phyloP scores from a whole-genome alignment of 208 protist species.

The Strigomonas galati region DNA sequence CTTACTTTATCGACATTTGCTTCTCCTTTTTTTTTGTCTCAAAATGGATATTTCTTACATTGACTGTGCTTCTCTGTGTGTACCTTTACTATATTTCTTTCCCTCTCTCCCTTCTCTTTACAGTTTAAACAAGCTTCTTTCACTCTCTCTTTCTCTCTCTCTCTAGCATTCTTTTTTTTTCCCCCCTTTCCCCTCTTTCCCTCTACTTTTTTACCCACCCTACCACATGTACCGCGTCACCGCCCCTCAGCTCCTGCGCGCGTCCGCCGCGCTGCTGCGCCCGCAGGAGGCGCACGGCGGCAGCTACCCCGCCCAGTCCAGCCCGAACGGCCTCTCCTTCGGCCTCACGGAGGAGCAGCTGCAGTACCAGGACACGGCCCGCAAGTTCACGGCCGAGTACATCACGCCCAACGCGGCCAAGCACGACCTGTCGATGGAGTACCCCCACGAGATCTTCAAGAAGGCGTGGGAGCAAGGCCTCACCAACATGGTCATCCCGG shows the following conservation, averaged over 20 bases:
- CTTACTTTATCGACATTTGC: too few species aligned
- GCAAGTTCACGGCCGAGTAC: constrained; percentile 69
- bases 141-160: too few species aligned
- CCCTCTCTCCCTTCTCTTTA: too few species aligned
- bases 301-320: constrained; percentile 22
- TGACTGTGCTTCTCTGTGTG: too few species aligned
- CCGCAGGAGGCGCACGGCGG: constrained; percentile 23
- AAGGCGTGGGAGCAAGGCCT: constrained; percentile 85
- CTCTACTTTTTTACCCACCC: neutral
- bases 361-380: constrained; percentile 68
- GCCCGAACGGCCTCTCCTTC: constrained; percentile 50
- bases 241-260: neutral
- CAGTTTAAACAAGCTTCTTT: too few species aligned
- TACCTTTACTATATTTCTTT: too few species aligned
- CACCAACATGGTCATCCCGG: constrained; percentile 79
- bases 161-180: constrained; percentile 7
- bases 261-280: constrained; percentile 19
- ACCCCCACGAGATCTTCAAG: constrained; percentile 18
- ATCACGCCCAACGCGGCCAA: constrained; percentile 76
- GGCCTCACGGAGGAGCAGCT: constrained; percentile 76
- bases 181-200: constrained; percentile 9
- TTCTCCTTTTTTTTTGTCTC: too few species aligned
- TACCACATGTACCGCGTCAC: neutral
- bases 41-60: too few species aligned
- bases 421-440: constrained; percentile 36